Evolutionary conservation across 2,329 filamentous ascomycete genomes (phyloP), one percentile per base, ranked within the genome.

Genomic region (Aphanocladium album): DNA sequence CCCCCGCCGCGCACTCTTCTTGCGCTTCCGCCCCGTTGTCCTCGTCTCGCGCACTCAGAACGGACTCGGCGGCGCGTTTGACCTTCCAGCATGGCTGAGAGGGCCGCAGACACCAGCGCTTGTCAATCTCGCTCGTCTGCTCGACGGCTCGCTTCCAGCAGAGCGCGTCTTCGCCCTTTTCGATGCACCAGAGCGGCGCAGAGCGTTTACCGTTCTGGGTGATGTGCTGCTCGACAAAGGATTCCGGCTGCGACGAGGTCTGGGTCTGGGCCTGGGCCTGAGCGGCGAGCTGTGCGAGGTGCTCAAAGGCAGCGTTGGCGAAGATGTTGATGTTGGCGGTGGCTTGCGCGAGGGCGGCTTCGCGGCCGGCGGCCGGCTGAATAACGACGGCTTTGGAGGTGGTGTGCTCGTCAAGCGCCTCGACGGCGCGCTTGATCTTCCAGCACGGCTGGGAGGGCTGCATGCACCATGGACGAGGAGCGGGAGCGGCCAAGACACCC

Each of bases 71-170:
- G 19, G 71, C 73, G 60, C 73, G 72, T 68, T 74, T 77, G 59
- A 70, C 70, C 65, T 76, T 76, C 67, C 68, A 70, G 72, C 79
- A 80, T n/a, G 70, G 66, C 61, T 75, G 70, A 37, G 78, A 77
- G 33, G 69, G 70, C 41, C 70, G 67, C 63, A 72, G 64, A 67
- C 79, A 79, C 64, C 71, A 72, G 5, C 69, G 67, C 47, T 68
- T 69, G 58, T 67, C 64, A 57, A 67, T 63, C 30, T 51, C 56
- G 49, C 67, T 67, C 27, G 68, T 63, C 23, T 68, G 68, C 17
- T 67, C 64, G 52, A 72, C 73, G 62, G 69, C 69, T 65, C 70
- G 72, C 68, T 72, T 75, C 74, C 72, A 74, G 74, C 74, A 76
- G 7, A 69, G 62, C 64, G 72, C 65, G 19, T 74, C 74, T 27